Conservation (phyloP, 495 filamentous ascomycete genomes). For the Aspergillus panamensis region DNA sequence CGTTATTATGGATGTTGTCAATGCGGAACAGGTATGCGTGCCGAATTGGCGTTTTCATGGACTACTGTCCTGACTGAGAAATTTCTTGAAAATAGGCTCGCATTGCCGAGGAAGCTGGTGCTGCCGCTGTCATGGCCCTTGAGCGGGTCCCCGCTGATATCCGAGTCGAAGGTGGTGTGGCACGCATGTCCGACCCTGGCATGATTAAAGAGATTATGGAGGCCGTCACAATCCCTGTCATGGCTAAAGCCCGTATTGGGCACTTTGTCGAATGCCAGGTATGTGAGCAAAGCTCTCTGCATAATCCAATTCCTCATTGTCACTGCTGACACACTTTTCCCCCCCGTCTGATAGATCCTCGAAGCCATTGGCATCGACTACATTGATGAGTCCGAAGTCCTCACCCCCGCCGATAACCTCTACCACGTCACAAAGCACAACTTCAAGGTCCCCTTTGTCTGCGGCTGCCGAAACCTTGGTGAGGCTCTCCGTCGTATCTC, state of each 20-base stretch:
- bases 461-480: constrained; percentile 91
- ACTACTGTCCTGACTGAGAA: not conserved
- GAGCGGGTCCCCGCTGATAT: constrained; percentile 98
- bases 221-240: constrained; percentile 97
- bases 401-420: constrained; percentile 86
- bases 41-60: not conserved
- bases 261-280: constrained; percentile 97
- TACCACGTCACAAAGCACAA: constrained; percentile 88
- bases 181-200: constrained; percentile 91
- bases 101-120: constrained; percentile 96
- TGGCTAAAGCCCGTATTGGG: constrained; percentile 98
- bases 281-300: constrained; percentile 16
- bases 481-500: constrained; percentile 89
- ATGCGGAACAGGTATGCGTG: constrained; percentile 70
- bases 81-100: constrained; percentile 55
- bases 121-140: constrained; percentile 95
- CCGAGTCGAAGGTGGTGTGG: constrained; percentile 84
- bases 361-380: constrained; percentile 94
- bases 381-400: constrained; percentile 95
- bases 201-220: constrained; percentile 98
- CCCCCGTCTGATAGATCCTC: constrained; percentile 61
- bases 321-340: constrained; percentile 6
- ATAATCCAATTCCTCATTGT: not conserved
- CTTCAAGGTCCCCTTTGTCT: constrained; percentile 90
- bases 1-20: constrained; percentile 99